Evolutionary conservation across 805 yeast species (phyloP), one percentile per base, ranked within the genome.

Genomic region (Starmerella lactis-condensi): DNA sequence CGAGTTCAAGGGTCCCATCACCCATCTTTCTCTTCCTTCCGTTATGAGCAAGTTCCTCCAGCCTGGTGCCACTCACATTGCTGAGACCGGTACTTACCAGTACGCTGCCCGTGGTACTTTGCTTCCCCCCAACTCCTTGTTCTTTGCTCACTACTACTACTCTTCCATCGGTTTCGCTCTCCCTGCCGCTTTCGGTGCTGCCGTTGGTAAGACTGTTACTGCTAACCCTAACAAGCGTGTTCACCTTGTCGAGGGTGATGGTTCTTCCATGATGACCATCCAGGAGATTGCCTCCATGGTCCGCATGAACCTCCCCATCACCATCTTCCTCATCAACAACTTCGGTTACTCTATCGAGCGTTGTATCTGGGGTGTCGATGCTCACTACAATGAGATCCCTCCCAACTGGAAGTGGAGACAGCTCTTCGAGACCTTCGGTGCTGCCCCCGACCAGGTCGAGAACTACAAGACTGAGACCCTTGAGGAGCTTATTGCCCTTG

Each of bases 221-320:
- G 56, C 59, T 5, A 40, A 44, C 9, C 44, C 45, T 24, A 39
- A 45, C 28, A 64, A 72, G 20, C 65, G 92, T 44, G 61, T 82
- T 28, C 60, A 79, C 14, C 58, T 82, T 16, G 56, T 79, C 12
- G 82, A 77, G 58, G 94, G 95, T 34, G 95, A 83, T 51, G 95
- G 95, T 1, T 73, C 93, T 2, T 85, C 93, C 2, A 93, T 79
- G 58, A 77, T 83, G 93, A 81, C 94, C 4, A 61, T 75, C 33
- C 93, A 83, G 60, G 95, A 83, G 48, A 53, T 73, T 30, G 67
- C 79, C 1, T 62, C 78, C 2, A 68, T 66, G 46, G 51, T 75
- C 24, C 65, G 78, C 38, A 58, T 65, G 38, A 58, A 61, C 13
- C 60, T 75, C 25, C 66, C 65, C 22, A 79, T 92, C 15, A 67